phyloP scores from a whole-genome alignment of 371 early-diverging fungal genomes.

The Rhizomucor pusillus region DNA sequence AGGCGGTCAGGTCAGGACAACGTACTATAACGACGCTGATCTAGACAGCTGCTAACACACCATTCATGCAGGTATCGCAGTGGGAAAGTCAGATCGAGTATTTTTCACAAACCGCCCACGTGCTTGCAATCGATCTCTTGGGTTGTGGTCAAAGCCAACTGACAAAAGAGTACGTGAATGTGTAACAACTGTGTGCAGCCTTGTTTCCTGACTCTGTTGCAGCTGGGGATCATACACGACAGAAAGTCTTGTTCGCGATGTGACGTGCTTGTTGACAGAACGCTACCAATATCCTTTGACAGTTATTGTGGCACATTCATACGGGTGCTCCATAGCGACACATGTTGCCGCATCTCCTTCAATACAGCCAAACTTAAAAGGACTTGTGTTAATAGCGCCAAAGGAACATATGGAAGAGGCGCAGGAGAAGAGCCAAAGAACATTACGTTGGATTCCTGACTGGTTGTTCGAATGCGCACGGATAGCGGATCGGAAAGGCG shows the following conservation, averaged over 20 bases:
- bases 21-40: slow-evolving; percentile 1
- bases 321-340: slow-evolving; percentile 65
- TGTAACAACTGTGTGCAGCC: too few species aligned
- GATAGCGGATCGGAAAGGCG: slow-evolving; percentile 61
- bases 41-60: background rate
- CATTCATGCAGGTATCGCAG: slow-evolving; percentile 51
- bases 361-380: slow-evolving; percentile 41
- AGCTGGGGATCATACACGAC: slow-evolving; percentile 61
- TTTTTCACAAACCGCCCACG: slow-evolving; percentile 66
- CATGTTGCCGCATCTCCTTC: slow-evolving; percentile 43
- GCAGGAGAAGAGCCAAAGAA: slow-evolving; percentile 36
- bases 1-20: slow-evolving; percentile 62
- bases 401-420: slow-evolving; percentile 51
- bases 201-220: background rate
- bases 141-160: slow-evolving; percentile 69
- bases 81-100: slow-evolving; percentile 67
- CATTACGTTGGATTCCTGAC: slow-evolving; percentile 50
- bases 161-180: slow-evolving; percentile 5
- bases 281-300: slow-evolving; percentile 59
- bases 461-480: slow-evolving; percentile 56
- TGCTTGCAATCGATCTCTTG: slow-evolving; percentile 65
- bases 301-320: slow-evolving; percentile 68
- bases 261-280: slow-evolving; percentile 48
- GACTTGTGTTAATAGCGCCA: slow-evolving; percentile 61
- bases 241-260: slow-evolving; percentile 51